These are phyloP conservation scores for Corynascus novoguineensis DNA, from an alignment of 495 filamentous ascomycete genomes.

Conservation along the genomic window DNA sequence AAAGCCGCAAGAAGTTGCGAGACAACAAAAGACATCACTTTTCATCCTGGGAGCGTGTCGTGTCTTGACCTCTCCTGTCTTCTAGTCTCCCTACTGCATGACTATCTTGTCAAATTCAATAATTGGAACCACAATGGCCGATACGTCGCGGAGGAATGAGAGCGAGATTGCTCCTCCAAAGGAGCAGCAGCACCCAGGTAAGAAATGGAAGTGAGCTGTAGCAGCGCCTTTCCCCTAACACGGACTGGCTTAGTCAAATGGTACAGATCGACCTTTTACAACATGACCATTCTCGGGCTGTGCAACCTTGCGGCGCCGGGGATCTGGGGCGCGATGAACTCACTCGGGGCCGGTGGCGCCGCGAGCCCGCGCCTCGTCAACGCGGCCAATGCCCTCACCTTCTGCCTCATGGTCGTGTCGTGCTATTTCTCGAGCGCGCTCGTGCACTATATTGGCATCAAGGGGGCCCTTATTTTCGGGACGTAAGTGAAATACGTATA, in stretches of 20 bases:
- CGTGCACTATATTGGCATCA: constrained; percentile 57
- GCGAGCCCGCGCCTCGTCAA: constrained; percentile 61
- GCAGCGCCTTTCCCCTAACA: not conserved
- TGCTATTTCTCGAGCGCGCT: constrained; percentile 52
- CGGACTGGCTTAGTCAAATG: constrained; percentile 46
- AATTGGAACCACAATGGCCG: too few relatives aligned
- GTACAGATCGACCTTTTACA: constrained; percentile 59
- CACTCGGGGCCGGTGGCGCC: constrained; percentile 59
- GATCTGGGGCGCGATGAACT: constrained; percentile 67
- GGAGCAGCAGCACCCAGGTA: constrained; percentile 23
- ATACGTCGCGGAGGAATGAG: constrained; percentile 11
- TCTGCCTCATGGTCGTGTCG: constrained; percentile 60
- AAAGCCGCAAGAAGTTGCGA: too few relatives aligned
- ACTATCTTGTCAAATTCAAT: too few relatives aligned
- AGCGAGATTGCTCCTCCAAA: constrained; percentile 18
- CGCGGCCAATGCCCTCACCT: constrained; percentile 62
- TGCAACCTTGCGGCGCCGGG: constrained; percentile 61
- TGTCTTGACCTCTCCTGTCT: too few relatives aligned
- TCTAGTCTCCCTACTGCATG: too few relatives aligned
- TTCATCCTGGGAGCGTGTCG: too few relatives aligned
- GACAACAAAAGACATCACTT: too few relatives aligned
- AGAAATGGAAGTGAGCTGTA: not conserved
- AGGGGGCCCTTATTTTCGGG: constrained; percentile 58
- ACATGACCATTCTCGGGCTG: constrained; percentile 57
- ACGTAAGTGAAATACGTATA: too few relatives aligned